phyloP scores from a whole-genome alignment of 805 yeast species.

The Pichia nakasei region DNA sequence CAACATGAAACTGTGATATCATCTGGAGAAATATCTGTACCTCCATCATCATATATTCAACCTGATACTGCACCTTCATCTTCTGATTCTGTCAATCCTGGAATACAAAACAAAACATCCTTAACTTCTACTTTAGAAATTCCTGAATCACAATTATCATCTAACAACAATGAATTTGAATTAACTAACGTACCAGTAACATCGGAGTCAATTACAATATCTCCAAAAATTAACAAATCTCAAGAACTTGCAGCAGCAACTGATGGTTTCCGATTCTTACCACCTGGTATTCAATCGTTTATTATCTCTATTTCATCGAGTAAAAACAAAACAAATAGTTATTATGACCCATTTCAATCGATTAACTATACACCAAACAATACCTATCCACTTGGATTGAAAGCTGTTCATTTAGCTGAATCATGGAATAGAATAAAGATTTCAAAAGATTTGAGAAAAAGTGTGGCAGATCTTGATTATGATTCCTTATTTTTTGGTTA shows the following conservation, averaged over 20 bases:
- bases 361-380: constrained; percentile 18
- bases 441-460: constrained; percentile 17
- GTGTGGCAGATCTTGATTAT: constrained; percentile 24
- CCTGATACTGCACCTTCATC: neutral
- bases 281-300: constrained; percentile 28
- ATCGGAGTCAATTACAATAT: neutral
- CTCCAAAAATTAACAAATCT: neutral
- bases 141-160: too few species aligned
- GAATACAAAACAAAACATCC: neutral
- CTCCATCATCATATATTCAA: neutral
- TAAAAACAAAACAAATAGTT: constrained; percentile 13
- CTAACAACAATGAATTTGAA: neutral
- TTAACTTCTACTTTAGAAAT: neutral
- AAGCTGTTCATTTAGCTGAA: constrained; percentile 25
- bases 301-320: constrained; percentile 23
- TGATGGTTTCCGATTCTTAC: constrained; percentile 23
- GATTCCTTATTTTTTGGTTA: constrained; percentile 35
- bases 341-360: constrained; percentile 10
- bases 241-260: constrained; percentile 3
- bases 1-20: constrained; percentile 1
- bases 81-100: neutral
- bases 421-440: constrained; percentile 24
- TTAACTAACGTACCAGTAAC: neutral
- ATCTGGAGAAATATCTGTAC: neutral
- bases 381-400: constrained; percentile 25